phyloP scores from a whole-genome alignment of 345 rosid species.

The Diplotaxis tenuifolia region DNA sequence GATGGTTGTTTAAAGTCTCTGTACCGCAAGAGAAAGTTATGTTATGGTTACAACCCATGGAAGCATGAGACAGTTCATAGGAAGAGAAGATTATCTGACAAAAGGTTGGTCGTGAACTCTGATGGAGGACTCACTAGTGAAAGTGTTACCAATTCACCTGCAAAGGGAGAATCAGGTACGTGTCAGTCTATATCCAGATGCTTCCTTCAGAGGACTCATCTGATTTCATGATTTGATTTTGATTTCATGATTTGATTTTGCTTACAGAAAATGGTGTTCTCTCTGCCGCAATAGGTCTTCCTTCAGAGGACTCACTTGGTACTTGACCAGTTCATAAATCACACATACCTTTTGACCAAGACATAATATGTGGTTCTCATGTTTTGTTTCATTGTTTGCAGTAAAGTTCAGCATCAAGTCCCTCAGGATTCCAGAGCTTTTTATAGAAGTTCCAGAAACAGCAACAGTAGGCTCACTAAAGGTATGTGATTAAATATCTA shows the following conservation, averaged over 20 bases:
- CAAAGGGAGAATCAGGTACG: constrained; percentile 52
- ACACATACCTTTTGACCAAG: neutral
- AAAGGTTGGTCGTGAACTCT: constrained; percentile 52
- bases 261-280: constrained; percentile 46
- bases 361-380: constrained; percentile 11
- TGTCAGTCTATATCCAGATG: constrained; percentile 7
- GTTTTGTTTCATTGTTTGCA: constrained; percentile 42
- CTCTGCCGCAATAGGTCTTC: constrained; percentile 47
- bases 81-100: constrained; percentile 61
- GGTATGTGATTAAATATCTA: constrained; percentile 45
- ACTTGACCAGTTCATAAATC: constrained; percentile 31
- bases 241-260: constrained; percentile 26
- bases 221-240: constrained; percentile 2
- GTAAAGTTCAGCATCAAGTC: constrained; percentile 92
- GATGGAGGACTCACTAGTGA: constrained; percentile 81
- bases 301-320: constrained; percentile 70
- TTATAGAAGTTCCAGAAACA: constrained; percentile 81
- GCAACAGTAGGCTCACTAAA: constrained; percentile 86
- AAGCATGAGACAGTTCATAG: constrained; percentile 49
- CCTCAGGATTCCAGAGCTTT: constrained; percentile 83
- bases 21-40: constrained; percentile 55
- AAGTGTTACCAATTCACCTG: constrained; percentile 75
- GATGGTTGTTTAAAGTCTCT: constrained; percentile 57
- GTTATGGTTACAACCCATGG: constrained; percentile 44
- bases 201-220: constrained; percentile 15